Percentiles rank a stretch among this genome's conserved stretches.
Evolutionary conservation across 371 early-diverging fungal genomes (phyloP).

Genomic region (Syncephalastrum contaminatum): DNA sequence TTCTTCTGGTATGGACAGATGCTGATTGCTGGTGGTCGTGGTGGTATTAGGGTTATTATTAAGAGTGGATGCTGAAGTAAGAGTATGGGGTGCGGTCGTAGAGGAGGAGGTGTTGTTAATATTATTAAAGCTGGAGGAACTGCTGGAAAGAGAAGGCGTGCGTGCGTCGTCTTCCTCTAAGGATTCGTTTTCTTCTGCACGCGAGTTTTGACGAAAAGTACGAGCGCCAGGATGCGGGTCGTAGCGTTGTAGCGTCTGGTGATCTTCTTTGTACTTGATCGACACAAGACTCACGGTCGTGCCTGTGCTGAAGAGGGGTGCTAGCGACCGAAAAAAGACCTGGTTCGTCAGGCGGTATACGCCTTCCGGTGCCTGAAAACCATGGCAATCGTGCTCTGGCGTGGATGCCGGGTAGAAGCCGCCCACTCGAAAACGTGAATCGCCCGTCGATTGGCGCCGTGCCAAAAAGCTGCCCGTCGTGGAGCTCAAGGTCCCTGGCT

Average conservation of each 20-base stretch:
- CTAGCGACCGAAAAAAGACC: slow-evolving; percentile 49
- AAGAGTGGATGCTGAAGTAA: no score
- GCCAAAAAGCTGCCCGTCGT: slow-evolving; percentile 24
- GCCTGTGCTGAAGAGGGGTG: slow-evolving; percentile 49
- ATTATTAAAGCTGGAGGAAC: slow-evolving; percentile 21
- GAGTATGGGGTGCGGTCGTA: slow-evolving; percentile 10
- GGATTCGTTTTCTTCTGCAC: slow-evolving; percentile 13
- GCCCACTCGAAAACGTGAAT: slow-evolving; percentile 26
- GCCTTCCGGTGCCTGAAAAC: slow-evolving; percentile 59
- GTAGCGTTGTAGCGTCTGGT: slow-evolving; percentile 32
- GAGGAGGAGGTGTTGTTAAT: slow-evolving; percentile 1
- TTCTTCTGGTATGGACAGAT: slow-evolving; percentile 20
- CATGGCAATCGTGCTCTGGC: slow-evolving; percentile 33
- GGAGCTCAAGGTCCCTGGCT: no score
- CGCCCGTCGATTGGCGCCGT: slow-evolving; percentile 38
- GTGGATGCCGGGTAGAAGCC: slow-evolving; percentile 31
- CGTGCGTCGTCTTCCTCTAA: slow-evolving; percentile 24
- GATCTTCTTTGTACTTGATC: slow-evolving; percentile 59
- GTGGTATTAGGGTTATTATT: not conserved
- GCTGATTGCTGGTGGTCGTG: slow-evolving; percentile 5
- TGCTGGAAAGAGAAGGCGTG: slow-evolving; percentile 32
- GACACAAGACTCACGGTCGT: slow-evolving; percentile 57
- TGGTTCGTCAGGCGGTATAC: slow-evolving; percentile 49
- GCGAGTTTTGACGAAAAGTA: slow-evolving; percentile 21
- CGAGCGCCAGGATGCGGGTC: slow-evolving; percentile 44